Evolutionary conservation across 2,329 filamentous ascomycete species (phyloP), one percentile per base, ranked within the genome.

Genomic region (Hymenoscyphus albidus): DNA sequence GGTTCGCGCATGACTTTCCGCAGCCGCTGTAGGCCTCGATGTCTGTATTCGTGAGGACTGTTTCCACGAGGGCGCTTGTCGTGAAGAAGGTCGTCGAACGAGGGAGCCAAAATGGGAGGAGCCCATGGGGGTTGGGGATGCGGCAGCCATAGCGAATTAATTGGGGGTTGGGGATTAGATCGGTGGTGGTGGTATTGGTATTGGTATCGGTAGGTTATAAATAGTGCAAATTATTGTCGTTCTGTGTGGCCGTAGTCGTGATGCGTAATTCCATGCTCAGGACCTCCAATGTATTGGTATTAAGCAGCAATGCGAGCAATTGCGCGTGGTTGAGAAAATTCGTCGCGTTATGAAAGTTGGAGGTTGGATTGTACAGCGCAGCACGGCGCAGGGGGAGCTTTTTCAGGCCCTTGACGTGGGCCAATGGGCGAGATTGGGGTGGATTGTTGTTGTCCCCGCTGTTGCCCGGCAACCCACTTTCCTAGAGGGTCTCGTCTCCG

Each of bases 91-190:
- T 71, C 84, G 81, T 72, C 85, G 76, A 39, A 79, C 78, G 14
- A 82, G 72, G 64, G 75, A 78, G 62, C 77, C 79, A 71, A 79
- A 80, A 71, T 81, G 78, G 69, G 76, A 79, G 27, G 79, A 78
- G 69, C 79, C 81, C 72, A 82, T 77, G 42, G 85, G 83, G 5
- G 84, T 86, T 63, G 83, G 84, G 70, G 84, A 86, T 68, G 78
- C 79, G 62, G 81, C 78, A 65, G 83, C 78, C 83, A 85, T 85
- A 68, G 57, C 32, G 16, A 57, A 44, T 40, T 12, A 27, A 54
- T 54, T 54, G 22, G 48, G 48, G 48, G 18, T 35, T 18, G 54
- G 35, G 60, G 38, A 67, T 62, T 63, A 61, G 35, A 10, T 35
- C 5, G 35, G 35, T 2, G 5, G 35, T 35, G 44, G 44, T 51